Percentiles rank a stretch among this genome's conserved stretches.
Conservation (phyloP, 257 asterid species). For the Penstemon eatonii region DNA sequence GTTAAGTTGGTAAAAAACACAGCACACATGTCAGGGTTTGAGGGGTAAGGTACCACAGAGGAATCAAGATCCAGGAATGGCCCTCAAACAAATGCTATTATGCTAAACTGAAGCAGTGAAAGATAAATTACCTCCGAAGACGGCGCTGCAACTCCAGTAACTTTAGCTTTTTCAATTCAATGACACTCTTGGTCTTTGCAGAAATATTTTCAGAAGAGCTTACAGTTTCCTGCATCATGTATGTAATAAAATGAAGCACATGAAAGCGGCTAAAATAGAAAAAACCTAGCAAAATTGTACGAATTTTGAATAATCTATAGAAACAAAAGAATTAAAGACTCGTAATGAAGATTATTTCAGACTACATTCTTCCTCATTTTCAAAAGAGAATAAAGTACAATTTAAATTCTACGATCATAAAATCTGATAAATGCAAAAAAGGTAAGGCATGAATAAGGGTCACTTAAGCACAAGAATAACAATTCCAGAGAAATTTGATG, state of each 20-base stretch:
- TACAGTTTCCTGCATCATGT: conserved; percentile 68
- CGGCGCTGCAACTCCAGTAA: conserved; percentile 90
- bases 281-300: conserved; percentile 8
- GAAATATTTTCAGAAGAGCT: conserved; percentile 90
- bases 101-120: conserved; percentile 24
- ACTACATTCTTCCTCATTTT: background rate
- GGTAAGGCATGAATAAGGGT: too few relatives aligned
- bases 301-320: background rate
- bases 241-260: conserved; percentile 8
- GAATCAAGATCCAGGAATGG: background rate
- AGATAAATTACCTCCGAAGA: conserved; percentile 68
- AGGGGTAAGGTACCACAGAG: background rate
- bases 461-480: background rate
- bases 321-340: conserved; percentile 3
- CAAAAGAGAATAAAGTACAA: background rate
- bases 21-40: background rate
- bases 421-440: background rate
- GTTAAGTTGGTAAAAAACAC: conserved; percentile 2
- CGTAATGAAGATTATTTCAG: background rate
- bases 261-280: conserved; percentile 16
- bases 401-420: background rate
- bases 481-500: background rate
- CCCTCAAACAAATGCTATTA: conserved; percentile 19
- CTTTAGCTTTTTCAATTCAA: conserved; percentile 95
- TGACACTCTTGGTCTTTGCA: conserved; percentile 94